Conservation (phyloP, 805 yeast species). For the Lipomyces sp. region DNA sequence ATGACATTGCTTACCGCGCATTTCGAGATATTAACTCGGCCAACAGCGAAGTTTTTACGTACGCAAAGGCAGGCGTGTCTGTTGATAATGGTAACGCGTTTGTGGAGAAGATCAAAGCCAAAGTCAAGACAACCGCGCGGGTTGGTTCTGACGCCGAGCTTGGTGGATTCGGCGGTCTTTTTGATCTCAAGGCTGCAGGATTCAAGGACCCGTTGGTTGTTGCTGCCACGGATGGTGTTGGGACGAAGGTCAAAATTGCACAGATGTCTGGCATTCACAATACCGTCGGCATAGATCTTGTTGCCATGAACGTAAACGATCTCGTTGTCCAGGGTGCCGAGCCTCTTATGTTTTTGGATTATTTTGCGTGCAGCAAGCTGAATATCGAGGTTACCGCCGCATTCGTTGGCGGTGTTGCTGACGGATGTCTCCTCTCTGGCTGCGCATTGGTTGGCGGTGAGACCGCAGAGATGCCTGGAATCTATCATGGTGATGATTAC, state of each 20-base stretch:
- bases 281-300: slow-evolving; percentile 98
- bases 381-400: slow-evolving; percentile 79
- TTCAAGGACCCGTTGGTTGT: slow-evolving; percentile 74
- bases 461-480: slow-evolving; percentile 99
- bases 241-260: slow-evolving; percentile 93
- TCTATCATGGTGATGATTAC: slow-evolving; percentile 91
- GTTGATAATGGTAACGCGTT: slow-evolving; percentile 91
- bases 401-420: slow-evolving; percentile 93
- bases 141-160: slow-evolving; percentile 97
- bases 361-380: slow-evolving; percentile 91
- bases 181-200: slow-evolving; percentile 86
- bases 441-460: slow-evolving; percentile 99
- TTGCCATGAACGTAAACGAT: slow-evolving; percentile 98
- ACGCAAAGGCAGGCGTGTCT: slow-evolving; percentile 95
- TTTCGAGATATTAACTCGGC: slow-evolving; percentile 52
- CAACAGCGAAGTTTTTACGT: slow-evolving; percentile 56
- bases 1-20: slow-evolving; percentile 91
- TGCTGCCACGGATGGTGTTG: slow-evolving; percentile 99
- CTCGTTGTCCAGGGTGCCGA: slow-evolving; percentile 98
- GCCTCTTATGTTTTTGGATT: slow-evolving; percentile 90
- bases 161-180: slow-evolving; percentile 98
- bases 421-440: slow-evolving; percentile 90
- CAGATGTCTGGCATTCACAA: slow-evolving; percentile 84
- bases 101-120: slow-evolving; percentile 84
- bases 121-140: slow-evolving; percentile 89